Conservation (phyloP, 2,329 filamentous ascomycete species). For the Botryotinia globosa region DNA sequence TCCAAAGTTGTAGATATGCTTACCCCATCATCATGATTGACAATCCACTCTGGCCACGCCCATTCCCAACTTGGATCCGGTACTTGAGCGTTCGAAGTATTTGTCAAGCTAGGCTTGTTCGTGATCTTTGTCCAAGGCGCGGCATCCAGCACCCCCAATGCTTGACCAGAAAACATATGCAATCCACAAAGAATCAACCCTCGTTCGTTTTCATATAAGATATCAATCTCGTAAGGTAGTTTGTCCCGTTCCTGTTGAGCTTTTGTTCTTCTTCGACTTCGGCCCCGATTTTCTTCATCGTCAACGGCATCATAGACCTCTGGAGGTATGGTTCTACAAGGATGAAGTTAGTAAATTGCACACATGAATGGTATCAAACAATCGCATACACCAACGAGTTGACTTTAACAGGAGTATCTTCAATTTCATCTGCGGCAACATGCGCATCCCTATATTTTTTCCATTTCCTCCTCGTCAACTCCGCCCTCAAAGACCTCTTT, state of each 20-base stretch:
- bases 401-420: slow-evolving; percentile 1
- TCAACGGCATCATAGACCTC: not conserved
- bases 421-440: slow-evolving; percentile 26
- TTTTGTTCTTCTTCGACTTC: slow-evolving; percentile 19
- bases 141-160: slow-evolving; percentile 82
- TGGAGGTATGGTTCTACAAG: slow-evolving; percentile 11
- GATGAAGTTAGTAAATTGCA: not conserved
- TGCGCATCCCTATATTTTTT: slow-evolving; percentile 41
- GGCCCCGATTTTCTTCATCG: slow-evolving; percentile 25
- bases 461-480: slow-evolving; percentile 34
- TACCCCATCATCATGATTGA: slow-evolving; percentile 71
- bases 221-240: slow-evolving; percentile 62
- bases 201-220: slow-evolving; percentile 93
- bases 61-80: slow-evolving; percentile 96
- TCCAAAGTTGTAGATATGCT: not conserved
- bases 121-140: slow-evolving; percentile 77
- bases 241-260: slow-evolving; percentile 11
- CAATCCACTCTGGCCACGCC: slow-evolving; percentile 65
- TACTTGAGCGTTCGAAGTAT: slow-evolving; percentile 82
- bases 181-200: slow-evolving; percentile 87
- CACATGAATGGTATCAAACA: not conserved
- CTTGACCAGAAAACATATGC: slow-evolving; percentile 82
- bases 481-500: slow-evolving; percentile 29
- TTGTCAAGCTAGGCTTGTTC: slow-evolving; percentile 58
- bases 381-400: slow-evolving; percentile 12